A percentile compares a stretch with the other conserved stretches of the same genome.
phyloP scores from a whole-genome alignment of 495 filamentous ascomycete species.

The Penicillium canariense region DNA sequence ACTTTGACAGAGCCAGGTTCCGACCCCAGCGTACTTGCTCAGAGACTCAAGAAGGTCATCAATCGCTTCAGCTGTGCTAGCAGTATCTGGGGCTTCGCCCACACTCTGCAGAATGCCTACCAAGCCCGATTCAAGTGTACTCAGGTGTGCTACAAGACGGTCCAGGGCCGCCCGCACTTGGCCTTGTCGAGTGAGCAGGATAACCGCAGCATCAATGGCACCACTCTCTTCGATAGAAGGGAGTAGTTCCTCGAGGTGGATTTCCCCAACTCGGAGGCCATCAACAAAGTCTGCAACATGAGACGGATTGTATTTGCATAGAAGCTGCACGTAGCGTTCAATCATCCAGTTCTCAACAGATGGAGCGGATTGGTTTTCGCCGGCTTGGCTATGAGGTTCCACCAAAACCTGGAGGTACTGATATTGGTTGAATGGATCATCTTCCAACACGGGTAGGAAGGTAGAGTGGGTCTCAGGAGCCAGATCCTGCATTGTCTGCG shows the following conservation, averaged over 20 bases:
- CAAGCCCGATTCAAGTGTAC: slow-evolving; percentile 74
- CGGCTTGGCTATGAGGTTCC: slow-evolving; percentile 55
- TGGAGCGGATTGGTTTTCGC: slow-evolving; percentile 33
- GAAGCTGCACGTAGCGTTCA: slow-evolving; percentile 84
- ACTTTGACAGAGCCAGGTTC: slow-evolving; percentile 92
- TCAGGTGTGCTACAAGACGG: slow-evolving; percentile 74
- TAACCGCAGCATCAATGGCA: slow-evolving; percentile 88
- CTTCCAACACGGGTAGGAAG: slow-evolving; percentile 62
- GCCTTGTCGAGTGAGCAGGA: slow-evolving; percentile 87
- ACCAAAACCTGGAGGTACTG: slow-evolving; percentile 75
- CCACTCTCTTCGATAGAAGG: slow-evolving; percentile 86
- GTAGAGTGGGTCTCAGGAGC: slow-evolving; percentile 70
- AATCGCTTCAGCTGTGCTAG: slow-evolving; percentile 51
- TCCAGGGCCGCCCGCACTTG: slow-evolving; percentile 80
- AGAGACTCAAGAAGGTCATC: slow-evolving; percentile 67
- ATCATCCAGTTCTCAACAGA: slow-evolving; percentile 53
- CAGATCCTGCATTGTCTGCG: slow-evolving; percentile 64
- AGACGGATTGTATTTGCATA: slow-evolving; percentile 77
- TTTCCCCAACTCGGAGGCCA: slow-evolving; percentile 70
- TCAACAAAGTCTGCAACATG: slow-evolving; percentile 87
- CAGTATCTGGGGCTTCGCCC: slow-evolving; percentile 52
- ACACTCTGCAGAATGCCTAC: slow-evolving; percentile 64
- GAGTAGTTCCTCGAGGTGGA: slow-evolving; percentile 77
- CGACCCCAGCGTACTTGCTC: slow-evolving; percentile 84
- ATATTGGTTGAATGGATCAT: slow-evolving; percentile 65